These are phyloP conservation scores for Limnanthes douglasii DNA, from an alignment of 345 rosid species.

Conservation along the genomic window DNA sequence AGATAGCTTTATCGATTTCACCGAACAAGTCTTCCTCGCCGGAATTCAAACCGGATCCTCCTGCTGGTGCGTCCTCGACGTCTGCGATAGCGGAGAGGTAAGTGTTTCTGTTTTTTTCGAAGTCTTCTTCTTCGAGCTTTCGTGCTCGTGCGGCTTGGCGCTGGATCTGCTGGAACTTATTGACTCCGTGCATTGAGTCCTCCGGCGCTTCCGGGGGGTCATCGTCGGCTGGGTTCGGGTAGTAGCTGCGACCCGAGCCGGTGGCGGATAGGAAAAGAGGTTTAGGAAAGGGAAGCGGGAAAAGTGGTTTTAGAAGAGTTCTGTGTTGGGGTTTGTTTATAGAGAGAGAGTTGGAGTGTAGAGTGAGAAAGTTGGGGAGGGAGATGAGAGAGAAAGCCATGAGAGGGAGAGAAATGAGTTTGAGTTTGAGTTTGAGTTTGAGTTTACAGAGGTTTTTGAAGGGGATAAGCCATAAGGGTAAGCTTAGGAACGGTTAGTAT, in stretches of 20 bases:
- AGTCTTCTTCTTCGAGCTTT: conserved; percentile 63
- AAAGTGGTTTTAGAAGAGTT: conserved; percentile 14
- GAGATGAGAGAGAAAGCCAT: conserved; percentile 23
- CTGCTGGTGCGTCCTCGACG: conserved; percentile 34
- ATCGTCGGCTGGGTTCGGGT: conserved; percentile 51
- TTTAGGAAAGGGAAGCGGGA: conserved; percentile 10
- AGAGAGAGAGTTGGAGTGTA: conserved; percentile 20
- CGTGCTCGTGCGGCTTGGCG: conserved; percentile 60
- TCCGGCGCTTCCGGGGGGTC: conserved; percentile 93
- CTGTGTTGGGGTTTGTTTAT: conserved; percentile 8
- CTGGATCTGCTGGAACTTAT: conserved; percentile 60
- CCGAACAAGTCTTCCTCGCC: conserved; percentile 61
- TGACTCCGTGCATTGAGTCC: conserved; percentile 64
- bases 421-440: background rate
- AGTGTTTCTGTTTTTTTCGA: conserved; percentile 45
- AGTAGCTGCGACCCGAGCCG: conserved; percentile 32
- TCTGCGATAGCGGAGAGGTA: conserved; percentile 76
- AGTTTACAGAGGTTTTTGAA: conserved; percentile 14
- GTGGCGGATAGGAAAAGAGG: conserved; percentile 9
- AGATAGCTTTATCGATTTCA: conserved; percentile 77
- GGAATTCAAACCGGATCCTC: conserved; percentile 7
- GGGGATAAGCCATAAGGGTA: too few species aligned
- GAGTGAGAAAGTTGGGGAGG: conserved; percentile 15
- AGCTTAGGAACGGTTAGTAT: too few species aligned
- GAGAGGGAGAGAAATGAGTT: background rate